phyloP scores from a whole-genome alignment of 768 basidiomycete genomes.

The Termitomyces eurrhizus region DNA sequence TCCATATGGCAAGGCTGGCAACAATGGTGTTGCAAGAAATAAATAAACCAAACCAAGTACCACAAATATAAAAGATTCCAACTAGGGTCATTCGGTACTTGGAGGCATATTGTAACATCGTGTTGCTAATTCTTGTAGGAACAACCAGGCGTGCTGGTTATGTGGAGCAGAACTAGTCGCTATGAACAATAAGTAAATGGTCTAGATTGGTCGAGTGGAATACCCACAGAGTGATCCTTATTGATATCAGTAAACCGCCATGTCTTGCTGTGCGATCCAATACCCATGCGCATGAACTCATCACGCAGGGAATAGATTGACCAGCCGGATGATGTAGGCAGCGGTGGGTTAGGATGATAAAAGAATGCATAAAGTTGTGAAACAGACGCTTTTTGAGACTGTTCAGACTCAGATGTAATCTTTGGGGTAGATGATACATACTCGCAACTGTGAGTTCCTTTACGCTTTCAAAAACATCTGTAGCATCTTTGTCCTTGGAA shows the following conservation, averaged over 20 bases:
- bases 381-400: constrained; percentile 60
- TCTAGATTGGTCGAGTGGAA: constrained; percentile 9
- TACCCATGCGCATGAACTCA: constrained; percentile 93
- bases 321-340: constrained; percentile 75
- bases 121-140: constrained; percentile 92
- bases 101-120: constrained; percentile 88
- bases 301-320: constrained; percentile 78
- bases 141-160: constrained; percentile 90
- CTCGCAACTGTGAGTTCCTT: constrained; percentile 89
- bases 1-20: constrained; percentile 68
- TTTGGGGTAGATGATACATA: constrained; percentile 35
- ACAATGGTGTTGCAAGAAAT: constrained; percentile 62
- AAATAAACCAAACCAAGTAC: constrained; percentile 42
- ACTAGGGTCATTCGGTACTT: too few relatives aligned
- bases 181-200: constrained; percentile 33
- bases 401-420: constrained; percentile 3
- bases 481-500: constrained; percentile 62
- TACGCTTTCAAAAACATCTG: constrained; percentile 91
- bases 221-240: constrained; percentile 83
- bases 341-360: constrained; percentile 71
- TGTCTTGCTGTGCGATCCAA: constrained; percentile 85
- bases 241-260: constrained; percentile 98
- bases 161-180: constrained; percentile 79
- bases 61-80: constrained; percentile 6
- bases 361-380: constrained; percentile 91